These are phyloP conservation scores for Moesziomyces sp. DNA, from an alignment of 1,284 basidiomycete species.

Conservation along the genomic window DNA sequence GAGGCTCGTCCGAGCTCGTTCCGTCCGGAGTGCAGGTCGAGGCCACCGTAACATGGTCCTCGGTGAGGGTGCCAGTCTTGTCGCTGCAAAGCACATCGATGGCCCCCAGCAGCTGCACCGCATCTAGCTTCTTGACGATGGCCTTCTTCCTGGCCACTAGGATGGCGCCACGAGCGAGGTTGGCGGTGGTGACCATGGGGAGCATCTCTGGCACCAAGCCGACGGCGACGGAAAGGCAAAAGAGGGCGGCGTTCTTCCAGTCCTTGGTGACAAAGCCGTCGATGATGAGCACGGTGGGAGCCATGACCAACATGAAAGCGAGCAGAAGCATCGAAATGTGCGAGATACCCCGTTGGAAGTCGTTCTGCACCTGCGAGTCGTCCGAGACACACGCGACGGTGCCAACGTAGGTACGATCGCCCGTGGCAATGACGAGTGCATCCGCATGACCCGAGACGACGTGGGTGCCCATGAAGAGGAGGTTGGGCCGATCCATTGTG, in stretches of 20 bases:
- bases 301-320: constrained; percentile 14
- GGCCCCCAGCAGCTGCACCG: constrained; percentile 6
- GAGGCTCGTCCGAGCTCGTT: not conserved
- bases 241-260: constrained; percentile 11
- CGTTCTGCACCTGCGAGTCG: constrained; percentile 7
- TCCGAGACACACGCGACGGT: constrained; percentile 9
- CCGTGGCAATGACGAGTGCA: constrained; percentile 8
- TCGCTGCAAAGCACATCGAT: constrained; percentile 10
- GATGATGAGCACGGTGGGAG: constrained; percentile 6
- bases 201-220: constrained; percentile 11
- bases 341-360: constrained; percentile 10
- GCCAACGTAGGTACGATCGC: constrained; percentile 9
- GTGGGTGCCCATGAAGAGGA: constrained; percentile 10
- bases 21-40: constrained; percentile 4
- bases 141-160: constrained; percentile 6
- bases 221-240: constrained; percentile 8
- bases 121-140: constrained; percentile 11
- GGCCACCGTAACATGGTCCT: constrained; percentile 7
- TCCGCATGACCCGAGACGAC: constrained; percentile 11
- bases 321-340: constrained; percentile 10
- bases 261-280: constrained; percentile 10
- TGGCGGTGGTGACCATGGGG: constrained; percentile 8
- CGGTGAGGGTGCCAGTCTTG: constrained; percentile 7
- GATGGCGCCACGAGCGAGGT: constrained; percentile 8
- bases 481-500: constrained; percentile 6